These are phyloP conservation scores for Brassica rapa DNA, from an alignment of 345 rosid genomes.

Conservation along the genomic window DNA sequence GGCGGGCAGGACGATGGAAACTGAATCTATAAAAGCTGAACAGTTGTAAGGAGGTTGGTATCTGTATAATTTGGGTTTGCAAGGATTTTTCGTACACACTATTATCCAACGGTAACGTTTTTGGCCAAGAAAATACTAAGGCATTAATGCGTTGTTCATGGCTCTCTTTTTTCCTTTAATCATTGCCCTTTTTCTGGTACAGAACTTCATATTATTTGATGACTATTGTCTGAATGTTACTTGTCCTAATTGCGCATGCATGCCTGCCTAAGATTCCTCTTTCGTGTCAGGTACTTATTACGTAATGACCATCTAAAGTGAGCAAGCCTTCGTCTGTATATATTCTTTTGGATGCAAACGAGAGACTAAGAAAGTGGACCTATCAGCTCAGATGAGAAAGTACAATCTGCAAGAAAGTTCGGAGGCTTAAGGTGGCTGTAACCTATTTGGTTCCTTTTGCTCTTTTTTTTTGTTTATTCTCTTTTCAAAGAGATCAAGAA, in stretches of 20 bases:
- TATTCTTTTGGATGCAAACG: not conserved
- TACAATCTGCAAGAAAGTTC: not conserved
- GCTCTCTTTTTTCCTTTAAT: not conserved
- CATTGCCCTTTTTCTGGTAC: not conserved
- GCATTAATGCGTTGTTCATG: no score
- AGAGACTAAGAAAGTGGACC: not conserved
- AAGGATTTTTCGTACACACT: not conserved
- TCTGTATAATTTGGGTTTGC: not conserved
- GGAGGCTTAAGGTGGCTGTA: not conserved
- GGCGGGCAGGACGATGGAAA: not conserved
- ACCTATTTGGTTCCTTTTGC: not conserved
- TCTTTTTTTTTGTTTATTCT: no score
- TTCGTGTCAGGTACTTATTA: not conserved
- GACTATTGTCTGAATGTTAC: not conserved
- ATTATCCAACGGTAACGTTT: not conserved
- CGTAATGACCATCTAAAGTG: not conserved
- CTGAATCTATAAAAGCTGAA: not conserved
- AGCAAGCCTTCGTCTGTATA: not conserved
- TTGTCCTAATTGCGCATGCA: not conserved
- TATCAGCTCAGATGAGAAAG: not conserved
- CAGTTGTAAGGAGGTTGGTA: not conserved
- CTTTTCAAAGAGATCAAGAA: no score
- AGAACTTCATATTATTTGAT: not conserved
- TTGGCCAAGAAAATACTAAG: no score
- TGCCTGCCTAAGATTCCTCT: no score